These are phyloP conservation scores for Gynochthodes officinalis DNA, from an alignment of 257 asterid genomes.

Conservation along the genomic window DNA sequence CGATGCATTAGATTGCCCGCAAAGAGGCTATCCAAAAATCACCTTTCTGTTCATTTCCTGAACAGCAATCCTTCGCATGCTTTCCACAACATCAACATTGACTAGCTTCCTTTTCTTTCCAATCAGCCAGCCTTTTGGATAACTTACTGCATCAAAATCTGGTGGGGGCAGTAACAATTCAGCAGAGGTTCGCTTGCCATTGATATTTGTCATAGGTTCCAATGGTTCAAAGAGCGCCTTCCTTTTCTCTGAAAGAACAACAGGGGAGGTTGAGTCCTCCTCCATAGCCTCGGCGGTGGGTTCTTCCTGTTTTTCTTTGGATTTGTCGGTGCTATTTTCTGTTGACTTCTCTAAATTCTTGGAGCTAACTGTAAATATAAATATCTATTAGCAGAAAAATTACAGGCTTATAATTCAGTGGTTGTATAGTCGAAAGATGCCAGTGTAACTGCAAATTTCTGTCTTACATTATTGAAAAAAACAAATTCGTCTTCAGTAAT, in stretches of 20 bases:
- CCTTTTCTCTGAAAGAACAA: constrained; percentile 73
- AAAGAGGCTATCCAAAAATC: neutral
- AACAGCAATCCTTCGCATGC: constrained; percentile 92
- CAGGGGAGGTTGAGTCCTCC: constrained; percentile 36
- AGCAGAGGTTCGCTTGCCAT: constrained; percentile 56
- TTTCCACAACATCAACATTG: constrained; percentile 92
- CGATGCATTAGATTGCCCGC: neutral
- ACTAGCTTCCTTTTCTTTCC: constrained; percentile 97
- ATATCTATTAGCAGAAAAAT: neutral
- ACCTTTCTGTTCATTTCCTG: constrained; percentile 99
- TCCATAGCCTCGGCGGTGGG: constrained; percentile 39
- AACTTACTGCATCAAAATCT: constrained; percentile 74
- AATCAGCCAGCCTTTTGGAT: constrained; percentile 91
- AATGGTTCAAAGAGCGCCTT: constrained; percentile 85
- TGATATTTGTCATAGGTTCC: constrained; percentile 43
- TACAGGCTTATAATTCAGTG: neutral
- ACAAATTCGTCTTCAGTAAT: neutral
- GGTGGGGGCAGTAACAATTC: constrained; percentile 92
- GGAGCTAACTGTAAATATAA: constrained; percentile 13
- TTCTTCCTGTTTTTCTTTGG: constrained; percentile 27
- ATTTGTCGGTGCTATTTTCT: constrained; percentile 23
- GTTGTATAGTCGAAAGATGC: neutral
- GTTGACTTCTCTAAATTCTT: constrained; percentile 37
- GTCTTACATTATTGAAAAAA: neutral
- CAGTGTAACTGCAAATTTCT: neutral